phyloP scores from a whole-genome alignment of 495 filamentous ascomycete genomes.

The Aspergillus taichungensis region DNA sequence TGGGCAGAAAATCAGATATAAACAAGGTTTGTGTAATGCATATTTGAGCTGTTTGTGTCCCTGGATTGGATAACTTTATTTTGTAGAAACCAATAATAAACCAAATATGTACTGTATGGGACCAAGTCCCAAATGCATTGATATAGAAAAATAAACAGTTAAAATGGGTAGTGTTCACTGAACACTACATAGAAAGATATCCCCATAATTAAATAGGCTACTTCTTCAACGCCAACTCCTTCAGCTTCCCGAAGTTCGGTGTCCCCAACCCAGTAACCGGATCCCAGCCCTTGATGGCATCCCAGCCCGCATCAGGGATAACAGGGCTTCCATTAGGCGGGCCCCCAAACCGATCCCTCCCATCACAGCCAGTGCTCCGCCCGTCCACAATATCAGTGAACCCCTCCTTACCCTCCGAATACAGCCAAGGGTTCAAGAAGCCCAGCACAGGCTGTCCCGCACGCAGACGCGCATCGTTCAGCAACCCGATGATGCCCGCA shows the following conservation, averaged over 20 bases:
- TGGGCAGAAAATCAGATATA: too few relatives aligned
- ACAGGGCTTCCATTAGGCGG: conserved; percentile 25
- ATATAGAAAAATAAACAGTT: too few relatives aligned
- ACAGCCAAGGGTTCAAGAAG: conserved; percentile 72
- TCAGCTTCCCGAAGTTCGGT: conserved; percentile 37
- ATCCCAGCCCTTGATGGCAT: conserved; percentile 52
- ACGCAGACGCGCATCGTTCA: conserved; percentile 58
- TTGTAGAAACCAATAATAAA: too few relatives aligned
- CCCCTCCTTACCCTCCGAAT: conserved; percentile 40
- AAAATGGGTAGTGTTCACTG: too few relatives aligned
- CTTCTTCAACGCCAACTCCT: conserved; percentile 13
- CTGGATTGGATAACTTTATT: too few relatives aligned
- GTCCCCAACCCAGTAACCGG: conserved; percentile 53
- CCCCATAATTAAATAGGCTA: too few relatives aligned
- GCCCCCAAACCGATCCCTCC: conserved; percentile 32
- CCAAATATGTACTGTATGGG: too few relatives aligned
- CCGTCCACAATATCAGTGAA: conserved; percentile 58
- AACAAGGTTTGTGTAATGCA: too few relatives aligned
- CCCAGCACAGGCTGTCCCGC: conserved; percentile 50
- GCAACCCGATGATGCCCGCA: conserved; percentile 51
- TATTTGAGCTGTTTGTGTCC: too few relatives aligned
- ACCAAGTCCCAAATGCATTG: too few relatives aligned
- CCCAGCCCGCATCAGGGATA: conserved; percentile 37
- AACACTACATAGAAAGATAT: too few relatives aligned
- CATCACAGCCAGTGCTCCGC: conserved; percentile 53